Conservation (phyloP, 2,329 filamentous ascomycete genomes). For the Ophiostoma piceae region DNA sequence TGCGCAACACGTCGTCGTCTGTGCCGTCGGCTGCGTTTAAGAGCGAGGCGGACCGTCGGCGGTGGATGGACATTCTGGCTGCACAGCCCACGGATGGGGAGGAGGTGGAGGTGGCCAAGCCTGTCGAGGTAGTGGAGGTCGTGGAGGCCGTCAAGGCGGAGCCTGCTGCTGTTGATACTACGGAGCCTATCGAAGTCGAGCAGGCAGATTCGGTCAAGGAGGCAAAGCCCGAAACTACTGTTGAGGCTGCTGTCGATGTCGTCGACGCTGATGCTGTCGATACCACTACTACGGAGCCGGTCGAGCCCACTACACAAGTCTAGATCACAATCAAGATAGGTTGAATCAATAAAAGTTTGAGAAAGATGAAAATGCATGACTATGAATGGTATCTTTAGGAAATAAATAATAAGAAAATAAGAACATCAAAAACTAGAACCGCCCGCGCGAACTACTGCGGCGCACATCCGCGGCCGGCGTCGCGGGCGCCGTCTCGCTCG, state of each 20-base stretch:
- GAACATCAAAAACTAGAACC: not conserved
- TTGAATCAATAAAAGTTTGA: not conserved
- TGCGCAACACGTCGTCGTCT: not conserved
- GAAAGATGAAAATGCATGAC: not conserved
- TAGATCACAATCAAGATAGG: not conserved
- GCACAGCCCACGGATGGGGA: slow-evolving; percentile 15
- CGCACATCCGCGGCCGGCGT: not conserved
- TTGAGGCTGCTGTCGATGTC: too few species aligned
- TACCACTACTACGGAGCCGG: not conserved
- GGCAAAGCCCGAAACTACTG: too few species aligned
- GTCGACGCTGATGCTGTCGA: not conserved
- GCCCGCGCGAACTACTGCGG: not conserved
- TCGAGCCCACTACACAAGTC: too few species aligned
- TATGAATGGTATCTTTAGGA: slow-evolving; percentile 15
- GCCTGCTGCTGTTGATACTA: not conserved
- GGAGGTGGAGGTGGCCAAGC: not conserved
- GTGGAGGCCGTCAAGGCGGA: not conserved
- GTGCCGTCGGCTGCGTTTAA: not conserved
- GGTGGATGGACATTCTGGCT: slow-evolving; percentile 21
- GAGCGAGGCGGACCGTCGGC: slow-evolving; percentile 11
- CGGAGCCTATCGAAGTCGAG: not conserved
- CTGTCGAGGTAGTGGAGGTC: not conserved
- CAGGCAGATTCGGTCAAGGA: too few species aligned
- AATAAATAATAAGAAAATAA: not conserved
- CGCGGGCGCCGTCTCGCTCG: not conserved